phyloP scores from a whole-genome alignment of 169 alveolate genomes.

The Cryptosporidium felis region DNA sequence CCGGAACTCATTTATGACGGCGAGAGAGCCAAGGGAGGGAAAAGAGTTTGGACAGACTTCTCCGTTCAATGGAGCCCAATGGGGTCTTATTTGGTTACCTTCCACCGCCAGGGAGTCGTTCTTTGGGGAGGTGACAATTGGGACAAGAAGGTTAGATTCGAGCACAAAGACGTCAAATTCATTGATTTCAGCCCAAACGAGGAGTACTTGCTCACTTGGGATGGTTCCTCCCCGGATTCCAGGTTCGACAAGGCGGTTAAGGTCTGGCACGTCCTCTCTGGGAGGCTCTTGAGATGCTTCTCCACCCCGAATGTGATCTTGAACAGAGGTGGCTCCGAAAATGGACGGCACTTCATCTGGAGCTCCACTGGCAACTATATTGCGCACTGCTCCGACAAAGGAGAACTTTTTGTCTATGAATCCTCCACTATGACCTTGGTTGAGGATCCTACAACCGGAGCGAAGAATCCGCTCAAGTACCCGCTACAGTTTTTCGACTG shows the following conservation, averaged over 20 bases:
- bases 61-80: slow-evolving; percentile 90
- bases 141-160: slow-evolving; percentile 84
- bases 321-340: slow-evolving; percentile 80
- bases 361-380: slow-evolving; percentile 85
- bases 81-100: slow-evolving; percentile 89
- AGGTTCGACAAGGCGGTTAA: slow-evolving; percentile 85
- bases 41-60: slow-evolving; percentile 86
- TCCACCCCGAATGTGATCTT: slow-evolving; percentile 68
- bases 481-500: slow-evolving; percentile 86
- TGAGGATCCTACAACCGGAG: slow-evolving; percentile 80
- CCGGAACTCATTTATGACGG: slow-evolving; percentile 86
- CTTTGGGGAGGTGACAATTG: slow-evolving; percentile 88
- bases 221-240: slow-evolving; percentile 85
- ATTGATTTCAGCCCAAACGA: slow-evolving; percentile 87
- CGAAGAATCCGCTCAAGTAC: slow-evolving; percentile 83
- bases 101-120: slow-evolving; percentile 88
- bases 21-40: slow-evolving; percentile 85
- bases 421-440: slow-evolving; percentile 82
- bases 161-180: slow-evolving; percentile 87
- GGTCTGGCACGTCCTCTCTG: slow-evolving; percentile 89
- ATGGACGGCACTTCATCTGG: slow-evolving; percentile 85
- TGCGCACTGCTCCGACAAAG: slow-evolving; percentile 81
- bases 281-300: slow-evolving; percentile 81
- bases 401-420: slow-evolving; percentile 77
- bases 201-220: slow-evolving; percentile 89